Percentiles rank a stretch among this genome's conserved stretches.
phyloP scores from a whole-genome alignment of 306 rosid genomes.

The Medicago lupulina region DNA sequence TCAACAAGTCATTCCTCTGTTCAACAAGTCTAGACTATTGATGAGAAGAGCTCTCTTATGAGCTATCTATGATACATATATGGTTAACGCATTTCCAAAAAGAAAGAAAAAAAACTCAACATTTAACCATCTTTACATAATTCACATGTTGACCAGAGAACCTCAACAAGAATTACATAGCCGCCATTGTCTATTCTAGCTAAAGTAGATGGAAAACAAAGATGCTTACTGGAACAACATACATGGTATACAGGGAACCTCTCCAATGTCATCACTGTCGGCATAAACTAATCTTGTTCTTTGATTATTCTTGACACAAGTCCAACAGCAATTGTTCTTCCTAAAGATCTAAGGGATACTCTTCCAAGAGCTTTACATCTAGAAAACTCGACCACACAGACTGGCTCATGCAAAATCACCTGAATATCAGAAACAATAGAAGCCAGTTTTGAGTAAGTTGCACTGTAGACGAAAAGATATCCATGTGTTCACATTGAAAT shows the following conservation, averaged over 20 bases:
- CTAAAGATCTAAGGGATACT: constrained; percentile 78
- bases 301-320: constrained; percentile 72
- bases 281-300: constrained; percentile 44
- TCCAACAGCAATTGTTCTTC: constrained; percentile 88
- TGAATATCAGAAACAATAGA: constrained; percentile 46
- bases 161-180: constrained; percentile 36
- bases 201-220: constrained; percentile 29
- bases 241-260: constrained; percentile 27
- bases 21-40: constrained; percentile 5
- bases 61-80: constrained; percentile 37
- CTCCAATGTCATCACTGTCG: constrained; percentile 10
- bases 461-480: constrained; percentile 2
- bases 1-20: constrained; percentile 17
- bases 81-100: constrained; percentile 26
- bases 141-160: constrained; percentile 34
- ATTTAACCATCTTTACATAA: constrained; percentile 36
- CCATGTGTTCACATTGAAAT: neutral
- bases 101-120: constrained; percentile 29
- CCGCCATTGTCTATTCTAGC: constrained; percentile 28
- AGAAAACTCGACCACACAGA: constrained; percentile 79
- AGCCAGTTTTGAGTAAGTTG: neutral
- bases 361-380: constrained; percentile 82
- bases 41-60: constrained; percentile 12
- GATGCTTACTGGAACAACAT: constrained; percentile 24
- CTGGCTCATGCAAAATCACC: constrained; percentile 74